phyloP scores from a whole-genome alignment of 2,329 filamentous ascomycete species.

The Chaetothyriales sp. region DNA sequence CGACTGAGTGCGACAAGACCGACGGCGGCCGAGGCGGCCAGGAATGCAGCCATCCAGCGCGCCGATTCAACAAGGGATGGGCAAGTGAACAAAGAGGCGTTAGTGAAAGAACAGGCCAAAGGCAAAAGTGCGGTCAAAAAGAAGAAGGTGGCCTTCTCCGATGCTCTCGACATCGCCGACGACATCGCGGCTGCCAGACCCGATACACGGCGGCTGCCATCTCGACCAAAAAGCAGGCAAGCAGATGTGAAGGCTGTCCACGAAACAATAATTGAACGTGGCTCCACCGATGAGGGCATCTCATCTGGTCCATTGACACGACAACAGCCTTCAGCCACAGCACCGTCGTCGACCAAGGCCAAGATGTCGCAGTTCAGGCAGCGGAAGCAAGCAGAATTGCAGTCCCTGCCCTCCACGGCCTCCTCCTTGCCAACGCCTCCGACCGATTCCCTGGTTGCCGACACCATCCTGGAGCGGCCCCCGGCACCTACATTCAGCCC shows the following conservation, averaged over 20 bases:
- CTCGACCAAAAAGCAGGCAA: conserved; percentile 10
- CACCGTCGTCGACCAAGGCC: background rate
- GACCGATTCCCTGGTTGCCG: conserved; percentile 42
- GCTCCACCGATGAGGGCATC: background rate
- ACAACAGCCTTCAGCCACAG: conserved; percentile 25
- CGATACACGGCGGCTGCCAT: conserved; percentile 14
- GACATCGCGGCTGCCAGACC: background rate
- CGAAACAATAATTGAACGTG: background rate
- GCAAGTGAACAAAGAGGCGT: background rate
- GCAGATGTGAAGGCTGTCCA: conserved; percentile 6
- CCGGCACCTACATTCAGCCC: conserved; percentile 22
- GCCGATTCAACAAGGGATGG: conserved; percentile 9
- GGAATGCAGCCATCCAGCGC: conserved; percentile 15
- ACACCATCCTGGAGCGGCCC: conserved; percentile 41
- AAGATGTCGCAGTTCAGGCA: conserved; percentile 1
- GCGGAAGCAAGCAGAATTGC: background rate
- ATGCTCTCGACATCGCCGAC: conserved; percentile 48
- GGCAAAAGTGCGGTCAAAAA: conserved; percentile 59
- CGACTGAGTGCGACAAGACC: conserved; percentile 6
- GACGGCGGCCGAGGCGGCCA: conserved; percentile 17
- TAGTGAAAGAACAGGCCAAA: conserved; percentile 20
- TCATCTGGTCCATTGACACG: conserved; percentile 13
- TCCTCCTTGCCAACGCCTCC: conserved; percentile 24
- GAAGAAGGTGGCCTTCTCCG: conserved; percentile 45
- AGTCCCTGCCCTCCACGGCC: background rate